These are phyloP conservation scores for Diaporthe sp. DNA, from an alignment of 2,329 filamentous ascomycete genomes.

Conservation along the genomic window DNA sequence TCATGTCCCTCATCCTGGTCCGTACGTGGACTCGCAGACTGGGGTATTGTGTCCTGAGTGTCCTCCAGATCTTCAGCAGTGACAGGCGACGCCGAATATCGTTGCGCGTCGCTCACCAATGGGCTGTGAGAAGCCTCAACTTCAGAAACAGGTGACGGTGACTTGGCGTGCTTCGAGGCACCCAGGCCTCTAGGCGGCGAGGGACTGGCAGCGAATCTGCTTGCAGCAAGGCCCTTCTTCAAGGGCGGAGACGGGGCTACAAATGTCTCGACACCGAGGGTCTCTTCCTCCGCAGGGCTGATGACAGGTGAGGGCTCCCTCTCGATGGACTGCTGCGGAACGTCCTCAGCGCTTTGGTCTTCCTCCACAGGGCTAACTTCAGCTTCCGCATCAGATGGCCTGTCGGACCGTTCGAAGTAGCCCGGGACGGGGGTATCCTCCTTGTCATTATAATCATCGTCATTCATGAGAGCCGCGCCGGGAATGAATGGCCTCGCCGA, in stretches of 20 bases:
- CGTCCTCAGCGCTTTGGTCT: conserved; percentile 42
- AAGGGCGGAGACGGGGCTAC: conserved; percentile 43
- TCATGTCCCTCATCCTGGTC: conserved; percentile 44
- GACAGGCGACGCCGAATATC: conserved; percentile 43
- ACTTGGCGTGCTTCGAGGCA: conserved; percentile 62
- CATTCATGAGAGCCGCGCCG: conserved; percentile 51
- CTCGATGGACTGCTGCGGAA: conserved; percentile 45
- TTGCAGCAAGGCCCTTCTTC: conserved; percentile 48
- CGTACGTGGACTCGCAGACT: conserved; percentile 50
- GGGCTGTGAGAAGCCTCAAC: conserved; percentile 32
- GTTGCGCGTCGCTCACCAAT: conserved; percentile 36
- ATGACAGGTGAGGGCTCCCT: conserved; percentile 47
- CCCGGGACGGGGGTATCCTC: conserved; percentile 43
- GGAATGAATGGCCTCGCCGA: conserved; percentile 78
- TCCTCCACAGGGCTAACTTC: conserved; percentile 26
- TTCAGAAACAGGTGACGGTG: conserved; percentile 51
- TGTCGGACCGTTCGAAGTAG: conserved; percentile 39
- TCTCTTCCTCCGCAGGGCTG: conserved; percentile 27
- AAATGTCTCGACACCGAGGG: conserved; percentile 27
- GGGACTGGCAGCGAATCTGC: conserved; percentile 52
- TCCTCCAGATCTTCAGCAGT: conserved; percentile 51
- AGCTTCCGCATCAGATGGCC: conserved; percentile 33
- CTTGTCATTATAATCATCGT: conserved; percentile 45
- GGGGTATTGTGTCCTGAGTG: conserved; percentile 48
- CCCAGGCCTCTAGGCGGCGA: conserved; percentile 56